Percentiles rank a stretch among this genome's conserved stretches.
Evolutionary conservation across 192 early-diverging fungal species (phyloP).

Genomic region (Coemansia sp.): DNA sequence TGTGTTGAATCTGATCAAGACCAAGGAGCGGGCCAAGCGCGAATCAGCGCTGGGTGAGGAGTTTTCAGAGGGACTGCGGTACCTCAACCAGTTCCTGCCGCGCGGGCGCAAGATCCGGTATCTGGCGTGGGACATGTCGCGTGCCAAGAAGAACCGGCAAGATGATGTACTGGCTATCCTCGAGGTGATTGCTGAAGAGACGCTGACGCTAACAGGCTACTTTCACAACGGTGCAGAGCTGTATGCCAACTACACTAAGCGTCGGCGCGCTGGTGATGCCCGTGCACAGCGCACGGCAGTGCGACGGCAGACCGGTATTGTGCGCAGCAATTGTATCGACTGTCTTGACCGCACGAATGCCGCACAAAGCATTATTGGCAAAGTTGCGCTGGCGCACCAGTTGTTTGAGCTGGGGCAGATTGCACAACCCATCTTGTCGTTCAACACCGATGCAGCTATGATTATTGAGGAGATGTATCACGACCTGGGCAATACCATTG

Average conservation of each 20-base stretch:
- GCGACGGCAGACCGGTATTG: slow-evolving; percentile 72
- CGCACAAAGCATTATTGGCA: slow-evolving; percentile 93
- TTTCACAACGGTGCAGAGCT: slow-evolving; percentile 88
- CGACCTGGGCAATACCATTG: slow-evolving; percentile 96
- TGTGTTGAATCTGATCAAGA: slow-evolving; percentile 94
- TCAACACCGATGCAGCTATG: slow-evolving; percentile 91
- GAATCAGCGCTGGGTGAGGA: slow-evolving; percentile 86
- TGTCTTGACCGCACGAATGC: slow-evolving; percentile 98
- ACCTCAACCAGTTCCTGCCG: slow-evolving; percentile 90
- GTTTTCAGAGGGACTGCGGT: slow-evolving; percentile 75
- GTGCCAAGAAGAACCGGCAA: slow-evolving; percentile 85
- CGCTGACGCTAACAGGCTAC: slow-evolving; percentile 81
- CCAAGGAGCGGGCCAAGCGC: slow-evolving; percentile 85
- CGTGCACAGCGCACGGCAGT: slow-evolving; percentile 33
- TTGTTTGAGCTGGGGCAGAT: slow-evolving; percentile 87
- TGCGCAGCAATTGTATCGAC: slow-evolving; percentile 97
- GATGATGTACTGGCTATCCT: slow-evolving; percentile 88
- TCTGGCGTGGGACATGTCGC: slow-evolving; percentile 97
- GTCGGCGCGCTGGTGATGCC: slow-evolving; percentile 19
- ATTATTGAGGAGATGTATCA: slow-evolving; percentile 97
- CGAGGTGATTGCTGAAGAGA: slow-evolving; percentile 85
- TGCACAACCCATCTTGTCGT: slow-evolving; percentile 70
- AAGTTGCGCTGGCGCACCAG: slow-evolving; percentile 90
- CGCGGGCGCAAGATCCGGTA: slow-evolving; percentile 79
- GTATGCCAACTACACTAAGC: slow-evolving; percentile 36